These are phyloP conservation scores for Suillus placidus DNA, from an alignment of 768 basidiomycete species.

Conservation along the genomic window DNA sequence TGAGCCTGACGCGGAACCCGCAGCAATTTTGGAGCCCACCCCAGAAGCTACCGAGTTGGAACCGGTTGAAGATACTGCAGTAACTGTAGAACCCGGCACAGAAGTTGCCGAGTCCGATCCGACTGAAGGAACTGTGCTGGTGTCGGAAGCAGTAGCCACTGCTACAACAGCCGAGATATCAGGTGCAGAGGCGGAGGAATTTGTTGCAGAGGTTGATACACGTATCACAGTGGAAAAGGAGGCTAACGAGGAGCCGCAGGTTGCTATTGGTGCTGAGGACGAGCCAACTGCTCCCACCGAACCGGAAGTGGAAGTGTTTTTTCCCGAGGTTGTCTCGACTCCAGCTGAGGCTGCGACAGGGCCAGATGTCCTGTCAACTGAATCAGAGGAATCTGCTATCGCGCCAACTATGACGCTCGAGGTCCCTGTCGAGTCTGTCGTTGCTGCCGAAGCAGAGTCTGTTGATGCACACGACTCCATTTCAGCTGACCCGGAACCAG, in stretches of 20 bases:
- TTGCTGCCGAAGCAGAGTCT: background rate
- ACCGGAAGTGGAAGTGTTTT: background rate
- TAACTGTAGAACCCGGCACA: background rate
- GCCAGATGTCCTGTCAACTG: background rate
- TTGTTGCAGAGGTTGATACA: background rate
- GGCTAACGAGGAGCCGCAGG: background rate
- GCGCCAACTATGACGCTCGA: background rate
- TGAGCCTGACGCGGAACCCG: background rate
- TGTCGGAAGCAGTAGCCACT: background rate
- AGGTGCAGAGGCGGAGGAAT: background rate
- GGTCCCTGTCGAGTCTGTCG: background rate
- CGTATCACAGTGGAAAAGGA: background rate
- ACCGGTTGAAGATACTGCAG: background rate
- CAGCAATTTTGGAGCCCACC: background rate
- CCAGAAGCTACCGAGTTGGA: background rate
- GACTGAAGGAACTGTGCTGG: background rate
- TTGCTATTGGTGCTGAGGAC: background rate
- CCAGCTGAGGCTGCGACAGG: background rate
- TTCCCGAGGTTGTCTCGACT: background rate
- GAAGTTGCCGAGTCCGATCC: slow-evolving; percentile 1
- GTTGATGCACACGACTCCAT: background rate
- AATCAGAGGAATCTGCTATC: background rate
- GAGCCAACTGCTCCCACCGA: background rate
- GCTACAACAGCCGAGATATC: background rate
- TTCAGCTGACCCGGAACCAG: background rate